Conservation (phyloP, 306 rosid species). For the Quercus mongolica region DNA sequence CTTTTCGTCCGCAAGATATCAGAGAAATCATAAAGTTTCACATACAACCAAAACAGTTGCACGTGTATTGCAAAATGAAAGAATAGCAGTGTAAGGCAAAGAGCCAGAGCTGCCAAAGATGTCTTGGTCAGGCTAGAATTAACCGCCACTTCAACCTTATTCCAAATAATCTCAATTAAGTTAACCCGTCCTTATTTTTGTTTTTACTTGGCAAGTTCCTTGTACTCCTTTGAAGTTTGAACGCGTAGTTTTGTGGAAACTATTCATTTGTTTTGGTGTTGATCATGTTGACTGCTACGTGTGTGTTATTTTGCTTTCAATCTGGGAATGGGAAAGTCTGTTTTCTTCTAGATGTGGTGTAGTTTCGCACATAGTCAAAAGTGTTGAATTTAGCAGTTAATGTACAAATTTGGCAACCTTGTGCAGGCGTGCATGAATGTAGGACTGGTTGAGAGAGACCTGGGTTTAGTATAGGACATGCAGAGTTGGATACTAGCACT, state of each 20-base stretch:
- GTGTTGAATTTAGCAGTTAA: background rate
- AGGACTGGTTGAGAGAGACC: no score
- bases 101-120: background rate
- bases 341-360: background rate
- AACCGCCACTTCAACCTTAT: background rate
- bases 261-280: background rate
- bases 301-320: background rate
- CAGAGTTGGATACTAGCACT: no score
- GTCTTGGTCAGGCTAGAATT: background rate
- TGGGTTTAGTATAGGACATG: no score
- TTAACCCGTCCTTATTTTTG: background rate
- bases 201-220: background rate
- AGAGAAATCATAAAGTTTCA: no score
- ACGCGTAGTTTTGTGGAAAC: background rate
- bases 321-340: background rate
- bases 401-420: background rate
- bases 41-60: no score
- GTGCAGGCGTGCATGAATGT: no score
- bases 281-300: background rate
- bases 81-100: no score
- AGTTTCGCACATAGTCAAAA: background rate
- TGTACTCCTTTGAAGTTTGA: background rate
- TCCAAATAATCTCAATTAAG: background rate
- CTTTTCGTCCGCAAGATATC: no score
- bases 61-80: no score